Percentiles rank a stretch among this genome's conserved stretches.
These are phyloP conservation scores for Debaryomycetaceae sp. DNA, from an alignment of 1,139 yeast genomes.

Conservation along the genomic window DNA sequence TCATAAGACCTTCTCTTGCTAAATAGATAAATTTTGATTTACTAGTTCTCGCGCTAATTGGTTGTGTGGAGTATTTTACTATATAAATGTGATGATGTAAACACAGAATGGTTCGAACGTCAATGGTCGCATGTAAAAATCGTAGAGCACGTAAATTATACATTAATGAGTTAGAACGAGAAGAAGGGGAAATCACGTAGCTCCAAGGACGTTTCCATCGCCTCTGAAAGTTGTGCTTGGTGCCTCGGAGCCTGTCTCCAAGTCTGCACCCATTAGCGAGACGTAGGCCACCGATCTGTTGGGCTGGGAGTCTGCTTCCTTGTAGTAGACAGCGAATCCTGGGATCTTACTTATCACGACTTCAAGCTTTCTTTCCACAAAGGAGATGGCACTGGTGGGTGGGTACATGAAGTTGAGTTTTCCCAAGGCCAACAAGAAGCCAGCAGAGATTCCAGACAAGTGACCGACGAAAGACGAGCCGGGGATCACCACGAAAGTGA, in stretches of 20 bases:
- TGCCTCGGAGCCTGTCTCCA: background rate
- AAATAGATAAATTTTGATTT: background rate
- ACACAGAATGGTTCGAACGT: background rate
- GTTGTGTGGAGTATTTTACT: background rate
- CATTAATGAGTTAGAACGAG: too few relatives aligned
- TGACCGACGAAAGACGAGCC: constrained; percentile 75
- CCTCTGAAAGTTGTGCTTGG: constrained; percentile 19
- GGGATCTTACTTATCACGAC: constrained; percentile 53
- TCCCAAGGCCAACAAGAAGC: constrained; percentile 53
- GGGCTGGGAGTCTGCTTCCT: constrained; percentile 53
- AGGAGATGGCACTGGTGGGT: constrained; percentile 62
- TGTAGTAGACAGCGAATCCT: constrained; percentile 47
- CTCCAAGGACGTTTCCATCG: constrained; percentile 32
- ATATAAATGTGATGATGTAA: background rate
- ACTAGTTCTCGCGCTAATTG: background rate
- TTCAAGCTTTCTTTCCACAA: constrained; percentile 58
- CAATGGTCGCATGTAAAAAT: background rate
- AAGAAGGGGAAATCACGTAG: background rate
- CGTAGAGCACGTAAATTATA: too few relatives aligned
- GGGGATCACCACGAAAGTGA: constrained; percentile 47
- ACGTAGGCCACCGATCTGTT: constrained; percentile 37
- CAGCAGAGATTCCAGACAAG: constrained; percentile 38
- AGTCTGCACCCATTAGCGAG: background rate
- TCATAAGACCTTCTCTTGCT: background rate
- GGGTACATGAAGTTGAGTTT: constrained; percentile 55